These are phyloP conservation scores for Sindora glabra DNA, from an alignment of 306 rosid species.

Conservation along the genomic window DNA sequence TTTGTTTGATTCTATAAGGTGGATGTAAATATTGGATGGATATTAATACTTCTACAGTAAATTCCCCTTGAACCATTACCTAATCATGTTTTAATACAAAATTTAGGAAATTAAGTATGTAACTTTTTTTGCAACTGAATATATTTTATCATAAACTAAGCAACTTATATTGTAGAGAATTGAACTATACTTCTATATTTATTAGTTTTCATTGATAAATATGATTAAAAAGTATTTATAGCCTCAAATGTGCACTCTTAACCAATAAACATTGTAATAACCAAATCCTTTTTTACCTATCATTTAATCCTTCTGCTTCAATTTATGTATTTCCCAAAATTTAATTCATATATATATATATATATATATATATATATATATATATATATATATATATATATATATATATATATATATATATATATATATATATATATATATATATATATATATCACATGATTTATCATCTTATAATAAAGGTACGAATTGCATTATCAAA, in stretches of 20 bases:
- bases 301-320: neutral
- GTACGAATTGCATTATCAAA: slow-evolving; percentile 69
- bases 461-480: slow-evolving; percentile 16
- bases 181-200: neutral
- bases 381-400: too few species aligned
- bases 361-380: too few species aligned
- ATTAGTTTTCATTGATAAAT: slow-evolving; percentile 49
- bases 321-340: neutral
- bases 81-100: slow-evolving; percentile 40
- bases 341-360: too few species aligned
- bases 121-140: too few species aligned
- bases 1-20: slow-evolving; percentile 27
- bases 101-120: slow-evolving; percentile 42
- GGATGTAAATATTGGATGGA: slow-evolving; percentile 79
- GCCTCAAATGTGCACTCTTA: slow-evolving; percentile 49
- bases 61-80: slow-evolving; percentile 72
- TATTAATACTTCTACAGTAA: slow-evolving; percentile 75
- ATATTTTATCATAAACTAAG: too few species aligned
- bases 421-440: neutral
- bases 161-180: too few species aligned
- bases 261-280: slow-evolving; percentile 39
- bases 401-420: too few species aligned
- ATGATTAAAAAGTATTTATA: slow-evolving; percentile 61
- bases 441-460: neutral
- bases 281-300: too few species aligned